Conservation (phyloP, 768 basidiomycete genomes). For the Boletus rubescentipes region DNA sequence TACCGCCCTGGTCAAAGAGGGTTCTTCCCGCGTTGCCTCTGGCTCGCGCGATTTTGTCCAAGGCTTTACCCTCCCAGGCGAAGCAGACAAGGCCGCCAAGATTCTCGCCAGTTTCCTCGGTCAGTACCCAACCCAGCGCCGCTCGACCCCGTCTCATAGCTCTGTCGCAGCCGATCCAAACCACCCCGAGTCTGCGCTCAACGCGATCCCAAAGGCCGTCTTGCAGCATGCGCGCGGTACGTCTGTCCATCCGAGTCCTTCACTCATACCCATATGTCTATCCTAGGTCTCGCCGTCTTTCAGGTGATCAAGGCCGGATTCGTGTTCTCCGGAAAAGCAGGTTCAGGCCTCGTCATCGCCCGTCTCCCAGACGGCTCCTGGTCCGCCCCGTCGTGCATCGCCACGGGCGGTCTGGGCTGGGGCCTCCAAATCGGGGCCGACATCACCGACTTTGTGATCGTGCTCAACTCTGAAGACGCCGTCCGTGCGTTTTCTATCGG, state of each 20-base stretch:
- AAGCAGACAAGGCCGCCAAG: slow-evolving; percentile 91
- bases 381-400: slow-evolving; percentile 97
- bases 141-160: too few relatives aligned
- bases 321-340: slow-evolving; percentile 92
- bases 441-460: slow-evolving; percentile 93
- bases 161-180: slow-evolving; percentile 71
- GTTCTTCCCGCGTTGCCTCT: slow-evolving; percentile 65
- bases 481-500: slow-evolving; percentile 94
- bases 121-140: slow-evolving; percentile 34
- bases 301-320: slow-evolving; percentile 93
- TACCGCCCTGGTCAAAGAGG: slow-evolving; percentile 66
- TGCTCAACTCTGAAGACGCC: slow-evolving; percentile 95
- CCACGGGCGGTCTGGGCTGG: slow-evolving; percentile 92
- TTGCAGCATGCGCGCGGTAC: slow-evolving; percentile 84
- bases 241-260: slow-evolving; percentile 7
- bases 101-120: slow-evolving; percentile 91
- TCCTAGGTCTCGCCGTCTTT: slow-evolving; percentile 86
- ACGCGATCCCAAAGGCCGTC: slow-evolving; percentile 91
- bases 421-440: slow-evolving; percentile 96
- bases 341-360: slow-evolving; percentile 90
- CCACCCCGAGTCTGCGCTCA: slow-evolving; percentile 86
- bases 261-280: not conserved
- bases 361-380: slow-evolving; percentile 93
- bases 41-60: slow-evolving; percentile 80
- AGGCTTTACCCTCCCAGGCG: slow-evolving; percentile 85